Conservation (phyloP, 495 filamentous ascomycete species). For the Penicilliopsis zonata region DNA sequence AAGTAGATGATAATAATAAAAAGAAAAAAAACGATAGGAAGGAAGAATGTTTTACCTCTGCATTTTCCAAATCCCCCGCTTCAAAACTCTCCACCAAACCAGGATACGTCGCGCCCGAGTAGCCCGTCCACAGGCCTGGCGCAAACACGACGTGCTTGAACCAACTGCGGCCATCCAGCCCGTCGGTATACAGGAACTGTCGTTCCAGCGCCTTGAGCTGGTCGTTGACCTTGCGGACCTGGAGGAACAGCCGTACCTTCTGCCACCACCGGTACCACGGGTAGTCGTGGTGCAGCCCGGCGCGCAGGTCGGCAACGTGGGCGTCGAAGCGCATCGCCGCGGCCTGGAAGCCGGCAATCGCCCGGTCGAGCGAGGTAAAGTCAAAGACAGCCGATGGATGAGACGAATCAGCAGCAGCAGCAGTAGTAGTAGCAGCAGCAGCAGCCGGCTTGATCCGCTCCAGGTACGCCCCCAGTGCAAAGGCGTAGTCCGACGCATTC, state of each 20-base stretch:
- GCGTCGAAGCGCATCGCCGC: slow-evolving; percentile 41
- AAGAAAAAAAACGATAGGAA: not conserved
- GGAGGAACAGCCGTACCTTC: slow-evolving; percentile 47
- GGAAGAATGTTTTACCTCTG: slow-evolving; percentile 26
- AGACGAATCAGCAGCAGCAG: slow-evolving; percentile 20
- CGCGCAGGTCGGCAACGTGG: slow-evolving; percentile 36
- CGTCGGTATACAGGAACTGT: slow-evolving; percentile 44
- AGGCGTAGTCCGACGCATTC: slow-evolving; percentile 36
- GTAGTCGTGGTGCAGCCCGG: slow-evolving; percentile 35
- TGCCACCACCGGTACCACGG: slow-evolving; percentile 75
- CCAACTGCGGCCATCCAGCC: slow-evolving; percentile 47
- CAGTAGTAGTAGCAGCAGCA: slow-evolving; percentile 11
- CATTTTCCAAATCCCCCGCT: slow-evolving; percentile 33
- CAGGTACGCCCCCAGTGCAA: slow-evolving; percentile 35
- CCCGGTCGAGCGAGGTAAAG: slow-evolving; percentile 34
- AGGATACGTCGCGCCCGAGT: slow-evolving; percentile 62
- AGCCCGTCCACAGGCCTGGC: slow-evolving; percentile 79
- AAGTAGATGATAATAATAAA: slow-evolving; percentile 2
- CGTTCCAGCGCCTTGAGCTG: slow-evolving; percentile 53
- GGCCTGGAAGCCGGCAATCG: slow-evolving; percentile 34
- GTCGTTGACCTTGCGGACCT: slow-evolving; percentile 40
- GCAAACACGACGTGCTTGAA: slow-evolving; percentile 64
- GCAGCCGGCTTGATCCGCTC: slow-evolving; percentile 39
- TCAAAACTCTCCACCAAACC: slow-evolving; percentile 51
- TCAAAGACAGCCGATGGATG: slow-evolving; percentile 16